Conservation (phyloP, 768 basidiomycete genomes). For the Podaxis sp. region DNA sequence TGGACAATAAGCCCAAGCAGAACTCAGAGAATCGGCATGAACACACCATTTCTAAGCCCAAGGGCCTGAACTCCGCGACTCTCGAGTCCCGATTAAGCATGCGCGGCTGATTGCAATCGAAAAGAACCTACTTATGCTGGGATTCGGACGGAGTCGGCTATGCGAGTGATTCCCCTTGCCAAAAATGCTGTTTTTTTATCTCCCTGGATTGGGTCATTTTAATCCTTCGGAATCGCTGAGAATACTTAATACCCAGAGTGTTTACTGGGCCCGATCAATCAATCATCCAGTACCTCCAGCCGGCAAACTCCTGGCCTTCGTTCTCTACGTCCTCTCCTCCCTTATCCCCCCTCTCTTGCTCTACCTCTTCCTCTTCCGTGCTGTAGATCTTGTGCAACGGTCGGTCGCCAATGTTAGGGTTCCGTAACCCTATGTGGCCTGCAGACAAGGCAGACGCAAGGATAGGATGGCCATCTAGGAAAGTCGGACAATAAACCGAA, state of each 20-base stretch:
- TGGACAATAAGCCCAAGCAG: too few species aligned
- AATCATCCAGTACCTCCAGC: too few species aligned
- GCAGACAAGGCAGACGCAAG: conserved; percentile 87
- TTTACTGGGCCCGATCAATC: too few species aligned
- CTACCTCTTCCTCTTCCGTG: not conserved
- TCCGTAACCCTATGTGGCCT: conserved; percentile 93
- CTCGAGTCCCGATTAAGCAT: too few species aligned
- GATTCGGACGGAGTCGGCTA: too few species aligned
- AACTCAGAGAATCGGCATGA: conserved; percentile 8
- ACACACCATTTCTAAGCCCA: conserved; percentile 81
- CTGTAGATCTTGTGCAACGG: conserved; percentile 85
- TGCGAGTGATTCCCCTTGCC: too few species aligned
- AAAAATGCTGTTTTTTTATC: too few species aligned
- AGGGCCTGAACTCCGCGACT: conserved; percentile 76
- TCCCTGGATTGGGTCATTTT: too few species aligned
- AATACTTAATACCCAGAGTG: too few species aligned
- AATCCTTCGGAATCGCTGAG: too few species aligned
- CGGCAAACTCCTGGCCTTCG: not conserved
- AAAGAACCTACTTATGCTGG: too few species aligned
- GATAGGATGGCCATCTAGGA: conserved; percentile 79
- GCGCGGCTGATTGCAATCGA: too few species aligned
- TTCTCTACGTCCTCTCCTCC: not conserved
- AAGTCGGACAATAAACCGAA: conserved; percentile 10
- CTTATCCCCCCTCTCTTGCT: not conserved
- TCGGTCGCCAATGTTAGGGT: conserved; percentile 78